Evolutionary conservation across 176 grass and related monocot genomes (phyloP).

Genomic region (Eleusine coracana): DNA sequence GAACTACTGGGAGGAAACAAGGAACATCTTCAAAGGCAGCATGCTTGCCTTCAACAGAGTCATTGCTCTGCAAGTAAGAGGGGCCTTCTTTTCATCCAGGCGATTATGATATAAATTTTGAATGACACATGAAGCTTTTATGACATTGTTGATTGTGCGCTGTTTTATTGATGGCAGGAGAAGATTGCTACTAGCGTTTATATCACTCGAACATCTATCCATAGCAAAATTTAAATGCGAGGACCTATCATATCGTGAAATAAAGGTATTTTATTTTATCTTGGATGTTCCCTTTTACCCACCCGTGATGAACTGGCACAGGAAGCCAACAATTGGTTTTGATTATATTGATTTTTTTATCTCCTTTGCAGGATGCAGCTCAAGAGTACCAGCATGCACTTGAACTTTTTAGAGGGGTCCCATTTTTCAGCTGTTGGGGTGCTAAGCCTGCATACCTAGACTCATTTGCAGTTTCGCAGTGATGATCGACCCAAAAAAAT

Average conservation of each 20-base stretch:
- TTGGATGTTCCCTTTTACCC: neutral
- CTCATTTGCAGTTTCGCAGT: slow-evolving; percentile 36
- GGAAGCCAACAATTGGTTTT: neutral
- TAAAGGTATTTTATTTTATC: slow-evolving; percentile 61
- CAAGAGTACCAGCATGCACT: slow-evolving; percentile 61
- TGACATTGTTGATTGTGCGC: neutral
- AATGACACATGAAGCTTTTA: no score
- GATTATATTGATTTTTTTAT: neutral
- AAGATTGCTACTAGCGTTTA: slow-evolving; percentile 68
- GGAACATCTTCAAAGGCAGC: slow-evolving; percentile 75
- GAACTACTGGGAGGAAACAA: slow-evolving; percentile 94
- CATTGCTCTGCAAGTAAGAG: slow-evolving; percentile 91
- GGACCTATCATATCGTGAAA: slow-evolving; percentile 54
- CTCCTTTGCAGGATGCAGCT: slow-evolving; percentile 50
- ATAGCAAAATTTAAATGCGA: slow-evolving; percentile 29
- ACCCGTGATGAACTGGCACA: neutral
- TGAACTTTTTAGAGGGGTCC: slow-evolving; percentile 53
- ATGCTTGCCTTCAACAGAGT: slow-evolving; percentile 47
- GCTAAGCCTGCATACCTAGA: slow-evolving; percentile 56
- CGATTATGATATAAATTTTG: neutral
- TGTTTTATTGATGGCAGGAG: slow-evolving; percentile 47
- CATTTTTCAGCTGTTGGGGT: slow-evolving; percentile 55
- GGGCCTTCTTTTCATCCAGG: slow-evolving; percentile 20
- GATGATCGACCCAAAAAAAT: neutral
- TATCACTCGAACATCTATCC: slow-evolving; percentile 41